Evolutionary conservation across 306 rosid genomes (phyloP).

Genomic region (Vigna mungo): DNA sequence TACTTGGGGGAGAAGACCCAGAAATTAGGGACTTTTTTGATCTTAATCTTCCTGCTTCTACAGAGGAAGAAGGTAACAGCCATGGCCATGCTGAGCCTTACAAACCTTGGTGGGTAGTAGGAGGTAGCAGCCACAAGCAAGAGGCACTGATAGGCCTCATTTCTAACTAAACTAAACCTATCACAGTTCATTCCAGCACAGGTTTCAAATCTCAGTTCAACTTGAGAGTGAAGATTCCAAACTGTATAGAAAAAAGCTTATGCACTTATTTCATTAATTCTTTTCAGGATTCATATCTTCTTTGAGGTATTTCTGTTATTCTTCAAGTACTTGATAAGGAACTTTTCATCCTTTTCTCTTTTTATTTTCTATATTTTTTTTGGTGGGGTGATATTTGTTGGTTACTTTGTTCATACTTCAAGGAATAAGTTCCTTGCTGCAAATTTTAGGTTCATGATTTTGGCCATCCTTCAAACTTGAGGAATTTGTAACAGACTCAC

Average conservation of each 20-base stretch:
- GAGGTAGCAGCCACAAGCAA: slow-evolving; percentile 50
- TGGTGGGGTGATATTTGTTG: slow-evolving; percentile 31
- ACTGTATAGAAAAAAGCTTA: slow-evolving; percentile 59
- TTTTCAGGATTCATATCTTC: slow-evolving; percentile 55
- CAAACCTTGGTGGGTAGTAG: slow-evolving; percentile 63
- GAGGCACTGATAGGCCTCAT: slow-evolving; percentile 58
- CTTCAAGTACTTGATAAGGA: slow-evolving; percentile 46
- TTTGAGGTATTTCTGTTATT: slow-evolving; percentile 51
- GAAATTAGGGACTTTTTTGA: slow-evolving; percentile 80
- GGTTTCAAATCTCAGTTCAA: slow-evolving; percentile 28
- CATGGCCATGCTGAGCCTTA: slow-evolving; percentile 47
- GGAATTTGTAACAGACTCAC: slow-evolving; percentile 42
- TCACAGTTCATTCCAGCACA: slow-evolving; percentile 32
- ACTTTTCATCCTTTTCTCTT: slow-evolving; percentile 30
- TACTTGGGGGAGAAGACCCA: slow-evolving; percentile 52
- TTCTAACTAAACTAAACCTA: slow-evolving; percentile 46
- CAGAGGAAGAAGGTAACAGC: slow-evolving; percentile 59
- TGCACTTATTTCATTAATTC: slow-evolving; percentile 79
- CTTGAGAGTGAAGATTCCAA: slow-evolving; percentile 50
- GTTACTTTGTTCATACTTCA: slow-evolving; percentile 40
- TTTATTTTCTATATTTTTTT: not conserved
- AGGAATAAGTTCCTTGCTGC: slow-evolving; percentile 48
- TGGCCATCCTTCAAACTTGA: slow-evolving; percentile 43
- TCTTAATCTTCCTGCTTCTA: slow-evolving; percentile 89
- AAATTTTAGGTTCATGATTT: slow-evolving; percentile 33